Evolutionary conservation across 306 rosid genomes (phyloP).

Genomic region (Begonia loranthoides): DNA sequence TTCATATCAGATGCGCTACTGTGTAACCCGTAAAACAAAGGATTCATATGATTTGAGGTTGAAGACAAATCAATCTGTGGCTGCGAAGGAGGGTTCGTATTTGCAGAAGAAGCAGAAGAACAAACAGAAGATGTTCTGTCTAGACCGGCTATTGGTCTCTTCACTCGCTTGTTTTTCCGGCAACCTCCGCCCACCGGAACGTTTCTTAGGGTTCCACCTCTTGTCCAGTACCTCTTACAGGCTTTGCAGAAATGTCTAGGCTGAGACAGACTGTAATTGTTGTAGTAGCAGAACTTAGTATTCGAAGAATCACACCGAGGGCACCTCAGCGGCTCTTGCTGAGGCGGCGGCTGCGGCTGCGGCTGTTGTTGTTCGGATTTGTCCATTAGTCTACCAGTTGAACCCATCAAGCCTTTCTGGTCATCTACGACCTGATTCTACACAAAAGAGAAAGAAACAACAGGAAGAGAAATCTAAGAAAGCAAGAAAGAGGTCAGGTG

Average conservation of each 20-base stretch:
- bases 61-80: constrained; percentile 30
- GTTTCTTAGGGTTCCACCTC: constrained; percentile 86
- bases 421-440: constrained; percentile 36
- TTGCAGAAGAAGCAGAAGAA: constrained; percentile 29
- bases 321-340: constrained; percentile 45
- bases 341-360: constrained; percentile 27
- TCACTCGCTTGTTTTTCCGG: constrained; percentile 74
- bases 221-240: constrained; percentile 94
- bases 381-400: constrained; percentile 40
- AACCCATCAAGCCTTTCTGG: constrained; percentile 36
- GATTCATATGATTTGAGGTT: constrained; percentile 20
- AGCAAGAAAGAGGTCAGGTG: constrained; percentile 6
- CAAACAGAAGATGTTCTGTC: constrained; percentile 11
- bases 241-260: constrained; percentile 97
- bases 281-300: constrained; percentile 94
- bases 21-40: constrained; percentile 44
- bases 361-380: constrained; percentile 42
- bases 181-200: constrained; percentile 94
- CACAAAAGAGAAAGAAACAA: constrained; percentile 3
- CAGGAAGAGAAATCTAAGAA: neutral
- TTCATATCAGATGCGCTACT: constrained; percentile 29
- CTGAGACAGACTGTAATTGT: constrained; percentile 91
- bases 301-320: constrained; percentile 93
- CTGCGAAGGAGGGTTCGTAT: constrained; percentile 19
- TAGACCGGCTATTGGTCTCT: constrained; percentile 16